These are phyloP conservation scores for Aspergillus viridinutans DNA, from an alignment of 2,329 filamentous ascomycete genomes.

Conservation along the genomic window DNA sequence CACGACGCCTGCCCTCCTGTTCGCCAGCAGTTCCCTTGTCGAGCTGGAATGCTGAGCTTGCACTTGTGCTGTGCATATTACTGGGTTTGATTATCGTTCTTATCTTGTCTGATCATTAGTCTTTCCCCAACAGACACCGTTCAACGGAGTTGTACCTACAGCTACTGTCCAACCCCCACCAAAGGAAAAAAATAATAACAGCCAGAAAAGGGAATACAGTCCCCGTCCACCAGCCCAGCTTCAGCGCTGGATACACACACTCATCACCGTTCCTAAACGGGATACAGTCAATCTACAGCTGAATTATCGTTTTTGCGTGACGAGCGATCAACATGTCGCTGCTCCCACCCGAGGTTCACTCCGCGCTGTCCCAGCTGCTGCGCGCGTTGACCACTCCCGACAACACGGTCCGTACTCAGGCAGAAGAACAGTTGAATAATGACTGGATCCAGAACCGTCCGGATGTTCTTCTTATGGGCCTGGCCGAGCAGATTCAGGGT, in stretches of 20 bases:
- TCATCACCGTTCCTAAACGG: not conserved
- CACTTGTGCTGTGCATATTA: conserved; percentile 11
- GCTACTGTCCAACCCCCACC: not conserved
- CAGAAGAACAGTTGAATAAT: conserved; percentile 84
- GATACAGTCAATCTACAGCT: not conserved
- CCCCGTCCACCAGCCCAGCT: not conserved
- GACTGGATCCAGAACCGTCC: conserved; percentile 82
- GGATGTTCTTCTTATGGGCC: conserved; percentile 85
- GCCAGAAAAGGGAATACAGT: not conserved
- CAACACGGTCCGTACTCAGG: conserved; percentile 77
- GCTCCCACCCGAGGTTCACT: conserved; percentile 76
- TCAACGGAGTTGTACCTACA: not conserved
- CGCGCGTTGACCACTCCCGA: conserved; percentile 85
- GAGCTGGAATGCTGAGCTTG: conserved; percentile 25
- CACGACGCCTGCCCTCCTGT: conserved; percentile 1
- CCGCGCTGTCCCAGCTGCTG: conserved; percentile 79
- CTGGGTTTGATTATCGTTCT: conserved; percentile 5
- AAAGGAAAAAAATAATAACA: not conserved
- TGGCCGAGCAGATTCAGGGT: conserved; percentile 84
- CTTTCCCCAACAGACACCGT: not conserved
- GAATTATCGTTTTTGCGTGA: not conserved
- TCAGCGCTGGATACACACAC: not conserved
- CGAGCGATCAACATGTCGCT: conserved; percentile 65
- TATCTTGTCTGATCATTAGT: not conserved
- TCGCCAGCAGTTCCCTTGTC: conserved; percentile 11